Evolutionary conservation across 2,329 filamentous ascomycete genomes (phyloP), one percentile per base, ranked within the genome.

Genomic region (Claviceps cyperi): DNA sequence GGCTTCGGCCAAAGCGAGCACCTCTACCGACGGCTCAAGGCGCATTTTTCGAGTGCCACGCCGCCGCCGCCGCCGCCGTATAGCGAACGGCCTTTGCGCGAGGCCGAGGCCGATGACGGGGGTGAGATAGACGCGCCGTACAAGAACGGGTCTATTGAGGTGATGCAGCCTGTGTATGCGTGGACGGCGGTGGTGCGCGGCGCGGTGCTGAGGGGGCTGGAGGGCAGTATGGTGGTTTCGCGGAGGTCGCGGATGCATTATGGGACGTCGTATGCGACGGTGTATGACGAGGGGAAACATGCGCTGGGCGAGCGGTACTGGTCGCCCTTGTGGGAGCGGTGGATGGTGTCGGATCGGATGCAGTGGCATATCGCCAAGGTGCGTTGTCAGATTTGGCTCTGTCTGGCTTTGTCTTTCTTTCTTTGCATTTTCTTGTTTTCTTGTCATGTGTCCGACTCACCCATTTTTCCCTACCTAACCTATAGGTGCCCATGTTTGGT

Each of bases 321-420:
- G 84, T 84, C 80, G 56, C 84, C 83, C 5, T 64, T 89, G 22
- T 88, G 84, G 84, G 84, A 89, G 67, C 68, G 84, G 46, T 89
- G 83, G 84, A 89, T 88, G 84, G 84, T 90, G 6, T 81, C 77
- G 44, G 83, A 90, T 63, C 75, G 85, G 46, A 89, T 91, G 84
- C 83, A 88, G 66, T 90, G 86, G 86, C 84, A 89, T 64, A 86
- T 89, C 61, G 78, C 80, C 53, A 88, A 87, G 75, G 83, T 81
- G 58, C 57, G 71, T 66, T 43, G 50, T 4, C 19, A 2, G 28
- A 32, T 32, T 32, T 32, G 9, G 3, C 3, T 32, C 24, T 28
- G 24, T 28, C 8, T 28, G 28, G 28, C 28, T 11, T 32, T 32
- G 14, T 9, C 8, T 13, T 17, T 17, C 8, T 19, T 17, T 17